Evolutionary conservation across 1,139 yeast species (phyloP).

Genomic region (Eremothecium sinecaudum): DNA sequence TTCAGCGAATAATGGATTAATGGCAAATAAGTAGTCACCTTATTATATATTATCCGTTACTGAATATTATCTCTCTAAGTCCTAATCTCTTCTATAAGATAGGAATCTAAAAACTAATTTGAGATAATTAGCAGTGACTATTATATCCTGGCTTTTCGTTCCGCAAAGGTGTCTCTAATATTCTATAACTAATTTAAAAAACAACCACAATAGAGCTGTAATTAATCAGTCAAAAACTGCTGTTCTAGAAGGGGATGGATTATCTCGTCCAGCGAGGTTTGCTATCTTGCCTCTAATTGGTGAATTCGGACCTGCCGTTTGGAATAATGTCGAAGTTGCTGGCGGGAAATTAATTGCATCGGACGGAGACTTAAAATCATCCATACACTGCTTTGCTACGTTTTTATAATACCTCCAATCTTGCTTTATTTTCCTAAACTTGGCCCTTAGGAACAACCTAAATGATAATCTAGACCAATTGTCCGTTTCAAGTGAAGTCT

Average conservation of each 20-base stretch:
- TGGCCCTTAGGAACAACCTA: conserved; percentile 15
- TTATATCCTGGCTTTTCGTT: too few species aligned
- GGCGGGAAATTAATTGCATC: background rate
- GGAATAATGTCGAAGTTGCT: conserved; percentile 1
- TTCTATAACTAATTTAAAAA: too few species aligned
- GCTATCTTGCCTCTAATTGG: background rate
- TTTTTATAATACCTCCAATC: conserved; percentile 15
- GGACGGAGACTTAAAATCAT: conserved; percentile 11
- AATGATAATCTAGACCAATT: conserved; percentile 15
- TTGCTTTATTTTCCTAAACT: conserved; percentile 13
- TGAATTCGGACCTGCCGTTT: conserved; percentile 3
- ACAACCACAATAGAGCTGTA: too few species aligned
- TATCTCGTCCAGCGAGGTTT: background rate
- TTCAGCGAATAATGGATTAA: too few species aligned
- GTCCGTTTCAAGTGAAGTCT: background rate
- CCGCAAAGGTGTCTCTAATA: too few species aligned
- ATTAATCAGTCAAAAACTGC: background rate
- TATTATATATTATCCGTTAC: too few species aligned
- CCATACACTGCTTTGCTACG: conserved; percentile 17
- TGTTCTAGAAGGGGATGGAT: background rate
- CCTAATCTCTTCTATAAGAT: too few species aligned
- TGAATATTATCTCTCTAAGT: too few species aligned
- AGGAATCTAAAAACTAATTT: too few species aligned
- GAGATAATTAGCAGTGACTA: too few species aligned
- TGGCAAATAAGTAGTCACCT: too few species aligned